A percentile compares a stretch with the other conserved stretches of the same genome.
Evolutionary conservation across 106 monocot species (phyloP).

Genomic region (Acanthochlamys bracteata): DNA sequence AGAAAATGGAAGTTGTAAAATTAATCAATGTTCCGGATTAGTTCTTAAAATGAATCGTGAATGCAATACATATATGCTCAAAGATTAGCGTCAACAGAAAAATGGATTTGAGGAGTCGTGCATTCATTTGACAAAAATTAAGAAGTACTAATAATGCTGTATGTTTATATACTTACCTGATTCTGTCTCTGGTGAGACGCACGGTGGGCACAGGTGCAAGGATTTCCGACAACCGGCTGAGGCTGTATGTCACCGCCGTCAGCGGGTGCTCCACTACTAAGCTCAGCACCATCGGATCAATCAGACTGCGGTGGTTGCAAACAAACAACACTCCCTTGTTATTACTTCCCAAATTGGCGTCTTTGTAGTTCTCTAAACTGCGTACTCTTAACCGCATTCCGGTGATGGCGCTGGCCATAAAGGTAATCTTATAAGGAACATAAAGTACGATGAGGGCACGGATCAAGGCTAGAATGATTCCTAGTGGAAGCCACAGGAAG

Average conservation of each 20-base stretch:
- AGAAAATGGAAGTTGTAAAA: no score
- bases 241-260: slow-evolving; percentile 84
- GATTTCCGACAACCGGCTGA: slow-evolving; percentile 59
- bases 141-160: no score
- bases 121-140: no score
- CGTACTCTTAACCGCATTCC: slow-evolving; percentile 23
- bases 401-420: slow-evolving; percentile 12
- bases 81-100: no score
- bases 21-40: no score
- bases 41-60: no score
- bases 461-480: slow-evolving; percentile 20
- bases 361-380: neutral
- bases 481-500: slow-evolving; percentile 68
- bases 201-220: slow-evolving; percentile 62
- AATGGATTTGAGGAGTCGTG: no score
- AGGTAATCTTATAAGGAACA: slow-evolving; percentile 35
- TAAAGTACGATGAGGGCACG: slow-evolving; percentile 28
- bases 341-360: neutral
- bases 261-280: slow-evolving; percentile 27
- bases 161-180: no score
- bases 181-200: slow-evolving; percentile 49
- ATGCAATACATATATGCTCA: no score
- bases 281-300: slow-evolving; percentile 61
- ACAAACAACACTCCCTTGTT: slow-evolving; percentile 40
- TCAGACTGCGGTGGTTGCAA: slow-evolving; percentile 66